These are phyloP conservation scores for Triangularia setosa DNA, from an alignment of 2,329 filamentous ascomycete genomes.

Conservation along the genomic window DNA sequence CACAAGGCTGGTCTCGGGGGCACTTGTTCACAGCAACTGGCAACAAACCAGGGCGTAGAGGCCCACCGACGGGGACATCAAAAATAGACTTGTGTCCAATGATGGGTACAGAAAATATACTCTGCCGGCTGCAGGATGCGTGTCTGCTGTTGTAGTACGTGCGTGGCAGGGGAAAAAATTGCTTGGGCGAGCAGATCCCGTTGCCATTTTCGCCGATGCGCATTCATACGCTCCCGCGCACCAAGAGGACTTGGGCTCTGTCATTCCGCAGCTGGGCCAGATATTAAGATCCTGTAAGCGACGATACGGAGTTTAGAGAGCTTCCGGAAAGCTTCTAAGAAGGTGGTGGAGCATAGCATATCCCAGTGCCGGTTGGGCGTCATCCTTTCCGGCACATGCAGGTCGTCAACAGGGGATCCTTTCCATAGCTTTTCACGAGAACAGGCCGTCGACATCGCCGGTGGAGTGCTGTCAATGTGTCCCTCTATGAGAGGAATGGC, in stretches of 20 bases:
- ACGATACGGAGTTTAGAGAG: not conserved
- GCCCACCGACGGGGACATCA: slow-evolving; percentile 8
- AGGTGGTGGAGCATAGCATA: not conserved
- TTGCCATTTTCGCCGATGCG: slow-evolving; percentile 18
- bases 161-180: slow-evolving; percentile 22
- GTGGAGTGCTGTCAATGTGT: not conserved
- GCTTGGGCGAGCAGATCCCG: slow-evolving; percentile 7
- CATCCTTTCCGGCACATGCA: not conserved
- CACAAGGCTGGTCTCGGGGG: slow-evolving; percentile 22
- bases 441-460: not conserved
- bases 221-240: slow-evolving; percentile 2
- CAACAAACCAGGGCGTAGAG: slow-evolving; percentile 24
- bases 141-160: slow-evolving; percentile 32
- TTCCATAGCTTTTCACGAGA: not conserved
- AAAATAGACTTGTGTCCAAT: slow-evolving; percentile 2
- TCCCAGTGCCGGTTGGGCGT: not conserved
- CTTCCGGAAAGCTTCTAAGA: not conserved
- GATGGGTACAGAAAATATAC: slow-evolving; percentile 17
- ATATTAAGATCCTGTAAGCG: not conserved
- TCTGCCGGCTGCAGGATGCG: slow-evolving; percentile 10
- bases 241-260: not conserved
- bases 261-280: slow-evolving; percentile 6
- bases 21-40: slow-evolving; percentile 1
- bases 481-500: not conserved
- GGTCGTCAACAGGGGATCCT: not conserved